Conservation (phyloP, 2,329 filamentous ascomycete species). For the Zymoseptoria brevis region DNA sequence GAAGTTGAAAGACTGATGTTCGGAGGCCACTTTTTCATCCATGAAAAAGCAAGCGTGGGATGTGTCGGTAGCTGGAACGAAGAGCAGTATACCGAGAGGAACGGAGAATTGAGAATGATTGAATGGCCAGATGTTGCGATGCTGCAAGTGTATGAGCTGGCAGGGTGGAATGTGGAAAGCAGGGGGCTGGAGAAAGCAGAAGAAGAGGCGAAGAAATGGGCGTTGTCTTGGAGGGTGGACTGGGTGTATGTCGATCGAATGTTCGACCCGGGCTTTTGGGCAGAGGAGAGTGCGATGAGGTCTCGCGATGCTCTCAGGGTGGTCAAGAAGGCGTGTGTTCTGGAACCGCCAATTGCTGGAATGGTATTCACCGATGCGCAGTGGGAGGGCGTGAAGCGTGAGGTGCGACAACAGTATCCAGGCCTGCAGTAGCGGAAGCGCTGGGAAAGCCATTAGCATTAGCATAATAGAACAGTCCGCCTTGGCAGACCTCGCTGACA, state of each 20-base stretch:
- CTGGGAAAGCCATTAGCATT: neutral
- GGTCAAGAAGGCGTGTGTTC: neutral
- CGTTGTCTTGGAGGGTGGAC: neutral
- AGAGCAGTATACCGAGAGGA: neutral
- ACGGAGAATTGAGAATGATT: neutral
- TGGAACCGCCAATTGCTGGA: neutral
- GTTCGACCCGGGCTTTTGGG: neutral
- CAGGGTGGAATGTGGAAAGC: neutral
- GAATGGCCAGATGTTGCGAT: neutral
- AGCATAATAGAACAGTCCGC: neutral
- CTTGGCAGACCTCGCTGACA: no score
- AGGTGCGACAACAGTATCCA: neutral
- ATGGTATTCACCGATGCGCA: neutral
- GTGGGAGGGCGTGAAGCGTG: neutral
- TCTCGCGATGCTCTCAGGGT: neutral
- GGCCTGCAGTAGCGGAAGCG: neutral
- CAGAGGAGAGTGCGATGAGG: neutral
- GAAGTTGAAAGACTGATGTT: neutral
- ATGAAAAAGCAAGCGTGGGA: neutral
- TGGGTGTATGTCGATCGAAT: neutral
- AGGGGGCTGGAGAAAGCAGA: neutral
- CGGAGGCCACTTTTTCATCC: neutral
- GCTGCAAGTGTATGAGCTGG: neutral
- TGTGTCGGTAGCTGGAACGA: neutral
- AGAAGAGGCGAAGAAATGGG: neutral